Evolutionary conservation across 2,329 filamentous ascomycete genomes (phyloP).

Genomic region (Sarocladiaceae sp.): DNA sequence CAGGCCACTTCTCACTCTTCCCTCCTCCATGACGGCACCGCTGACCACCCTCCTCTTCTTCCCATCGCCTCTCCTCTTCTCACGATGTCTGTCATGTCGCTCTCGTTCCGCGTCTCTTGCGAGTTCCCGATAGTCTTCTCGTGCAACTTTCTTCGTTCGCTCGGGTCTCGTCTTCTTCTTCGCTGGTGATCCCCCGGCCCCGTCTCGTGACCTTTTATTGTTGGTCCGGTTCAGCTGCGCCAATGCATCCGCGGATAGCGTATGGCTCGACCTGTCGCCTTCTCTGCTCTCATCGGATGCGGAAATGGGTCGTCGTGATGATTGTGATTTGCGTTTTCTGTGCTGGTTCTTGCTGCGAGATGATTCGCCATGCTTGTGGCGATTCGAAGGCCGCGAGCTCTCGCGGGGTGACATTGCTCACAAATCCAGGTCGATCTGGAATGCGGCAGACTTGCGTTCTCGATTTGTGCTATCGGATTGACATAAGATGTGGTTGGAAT

Average conservation of each 20-base stretch:
- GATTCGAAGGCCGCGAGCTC: conserved; percentile 5
- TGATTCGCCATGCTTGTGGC: background rate
- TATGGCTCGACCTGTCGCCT: background rate
- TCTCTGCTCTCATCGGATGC: conserved; percentile 4
- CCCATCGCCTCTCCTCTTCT: conserved; percentile 8
- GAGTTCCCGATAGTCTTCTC: conserved; percentile 29
- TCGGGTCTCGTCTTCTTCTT: conserved; percentile 14
- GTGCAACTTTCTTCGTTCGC: conserved; percentile 19
- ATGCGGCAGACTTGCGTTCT: background rate
- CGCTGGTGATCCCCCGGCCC: background rate
- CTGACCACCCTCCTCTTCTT: conserved; percentile 64
- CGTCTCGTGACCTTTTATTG: background rate
- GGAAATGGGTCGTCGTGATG: background rate
- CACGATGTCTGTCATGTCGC: background rate
- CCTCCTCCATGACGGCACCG: conserved; percentile 66
- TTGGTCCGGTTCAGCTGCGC: conserved; percentile 7
- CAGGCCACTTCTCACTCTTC: conserved; percentile 37
- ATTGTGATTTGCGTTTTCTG: conserved; percentile 6
- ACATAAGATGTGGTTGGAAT: background rate
- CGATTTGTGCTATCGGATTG: background rate
- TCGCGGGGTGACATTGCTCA: conserved; percentile 5
- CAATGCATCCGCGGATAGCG: conserved; percentile 3
- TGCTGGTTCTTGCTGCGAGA: conserved; percentile 1
- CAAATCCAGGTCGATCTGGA: background rate
- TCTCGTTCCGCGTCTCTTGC: conserved; percentile 3